phyloP scores from a whole-genome alignment of 768 basidiomycete genomes.

The Austroboletus eburneus region DNA sequence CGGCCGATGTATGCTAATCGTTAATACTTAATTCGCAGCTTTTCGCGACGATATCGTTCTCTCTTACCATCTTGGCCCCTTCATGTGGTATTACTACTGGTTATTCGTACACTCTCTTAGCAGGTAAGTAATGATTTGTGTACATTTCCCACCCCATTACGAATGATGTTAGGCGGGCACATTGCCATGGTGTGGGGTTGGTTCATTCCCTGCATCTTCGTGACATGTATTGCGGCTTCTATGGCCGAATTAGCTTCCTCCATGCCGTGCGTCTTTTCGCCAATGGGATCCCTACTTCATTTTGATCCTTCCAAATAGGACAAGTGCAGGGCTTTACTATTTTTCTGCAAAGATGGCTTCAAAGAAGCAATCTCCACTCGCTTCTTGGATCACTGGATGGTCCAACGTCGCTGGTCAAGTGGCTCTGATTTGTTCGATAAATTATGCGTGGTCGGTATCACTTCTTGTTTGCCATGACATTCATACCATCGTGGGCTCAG shows the following conservation, averaged over 20 bases:
- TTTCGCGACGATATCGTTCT: slow-evolving; percentile 23
- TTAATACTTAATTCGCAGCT: slow-evolving; percentile 5
- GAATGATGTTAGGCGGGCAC: slow-evolving; percentile 13
- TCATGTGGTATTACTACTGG: slow-evolving; percentile 20
- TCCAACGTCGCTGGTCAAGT: slow-evolving; percentile 26
- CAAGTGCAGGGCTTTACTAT: slow-evolving; percentile 27
- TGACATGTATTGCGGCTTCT: slow-evolving; percentile 9
- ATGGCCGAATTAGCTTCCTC: slow-evolving; percentile 10
- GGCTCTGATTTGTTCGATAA: slow-evolving; percentile 24
- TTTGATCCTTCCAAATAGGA: slow-evolving; percentile 5
- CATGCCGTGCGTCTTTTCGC: slow-evolving; percentile 1
- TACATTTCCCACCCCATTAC: neutral
- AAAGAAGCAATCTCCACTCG: slow-evolving; percentile 21
- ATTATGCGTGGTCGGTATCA: slow-evolving; percentile 16
- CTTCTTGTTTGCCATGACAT: neutral
- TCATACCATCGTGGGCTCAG: slow-evolving; percentile 8
- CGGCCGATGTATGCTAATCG: neutral
- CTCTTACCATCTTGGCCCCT: slow-evolving; percentile 20
- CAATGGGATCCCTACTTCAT: neutral
- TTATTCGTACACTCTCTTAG: slow-evolving; percentile 14
- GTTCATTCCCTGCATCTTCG: slow-evolving; percentile 15
- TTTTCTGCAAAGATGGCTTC: slow-evolving; percentile 28
- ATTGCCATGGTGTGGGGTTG: slow-evolving; percentile 19
- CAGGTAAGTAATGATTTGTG: slow-evolving; percentile 10
- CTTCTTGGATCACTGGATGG: slow-evolving; percentile 29